Evolutionary conservation across 345 rosid genomes (phyloP), one percentile per base, ranked within the genome.

Genomic region (Ricinus communis): DNA sequence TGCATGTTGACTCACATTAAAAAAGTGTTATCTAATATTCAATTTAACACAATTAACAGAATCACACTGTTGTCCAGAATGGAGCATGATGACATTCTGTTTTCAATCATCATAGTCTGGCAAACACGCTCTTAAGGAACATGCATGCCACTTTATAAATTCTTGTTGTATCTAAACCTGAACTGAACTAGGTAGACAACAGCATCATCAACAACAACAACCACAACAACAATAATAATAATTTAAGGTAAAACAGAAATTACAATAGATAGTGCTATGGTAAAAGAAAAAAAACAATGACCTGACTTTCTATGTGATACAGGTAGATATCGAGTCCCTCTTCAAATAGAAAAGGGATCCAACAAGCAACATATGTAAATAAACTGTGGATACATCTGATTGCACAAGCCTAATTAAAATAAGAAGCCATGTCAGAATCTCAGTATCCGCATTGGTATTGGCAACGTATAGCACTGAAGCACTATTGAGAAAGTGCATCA

Each of bases 341-440:
- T n/a, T n/a, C n/a, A n/a, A n/a, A n/a, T n/a, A n/a, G n/a, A n/a
- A n/a, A n/a, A n/a, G n/a, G n/a, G n/a, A n/a, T n/a, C n/a, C n/a
- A n/a, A n/a, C n/a, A n/a, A n/a, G n/a, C n/a, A n/a, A n/a, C n/a
- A n/a, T n/a, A n/a, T n/a, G n/a, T n/a, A 53, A 53, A 28, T 16
- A 57, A 57, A 28, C 14, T 57, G 21, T 57, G 62, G 57, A 40
- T 13, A 57, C n/a, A 27, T 28, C 38, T 28, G 40, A 57, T 14
- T 28, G 40, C 62, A 57, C 40, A 57, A 13, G 62, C 62, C 38
- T 57, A 15, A 15, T 30, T 33, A 36, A 14, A 57, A 27, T 11
- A 57, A 15, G n/a, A 57, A 28, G 40, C 62, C 38, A 57, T 55
- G 62, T 19, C 40, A 57, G 36, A 57, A 15, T 30, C 62, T 57